Base-by-base conservation (phyloP, 164 flowering plant species). In the Buxus sempervirens region DNA sequence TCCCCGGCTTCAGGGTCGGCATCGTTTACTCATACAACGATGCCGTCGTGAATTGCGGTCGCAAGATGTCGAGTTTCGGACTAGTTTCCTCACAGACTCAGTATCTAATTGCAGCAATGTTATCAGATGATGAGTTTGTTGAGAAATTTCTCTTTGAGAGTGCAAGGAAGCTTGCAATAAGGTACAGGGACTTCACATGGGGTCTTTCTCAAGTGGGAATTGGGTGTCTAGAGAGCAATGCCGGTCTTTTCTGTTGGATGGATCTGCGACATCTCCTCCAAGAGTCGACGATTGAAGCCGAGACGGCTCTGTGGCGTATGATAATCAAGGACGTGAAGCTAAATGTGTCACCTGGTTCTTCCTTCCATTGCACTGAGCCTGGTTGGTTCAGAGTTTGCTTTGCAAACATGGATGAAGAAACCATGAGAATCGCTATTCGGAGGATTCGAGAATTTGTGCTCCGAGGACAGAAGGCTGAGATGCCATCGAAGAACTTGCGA, bases 381-480 rank as follows among this genome's bases (percentile, higher is more conserved):
- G 89, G 87, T 19, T 86, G 87, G 85, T 85, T 85, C 59, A 70
- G 88, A 67, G 86, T 81, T 27, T 84, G 88, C 71, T 82, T 82
- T 49, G 88, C 84, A 0, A 83, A 83, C 26, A 84, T 86, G 84
- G 86, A 84, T 16, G 81, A 80, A 5, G 70, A 75, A 15, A 86
- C 88, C 0, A 62, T 82, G 57, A 70, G 78, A 0, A 73, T 82
- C 1, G 85, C 90, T 0, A 80, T 86, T 0, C 16, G 60, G 0
- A 76, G 90, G 57, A 84, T 84, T 20, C 28, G 58, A 21, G 54
- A 21, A 0, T 81, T 83, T 41, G 83, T 79, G 23, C 20, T 21
- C 0, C 36, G 38, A 32, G 38, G 38, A 7, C 3, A 59, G 24
- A 54, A 26, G 0, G 41, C 73, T 60, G 60, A 60, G 38, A 38